Conservation (phyloP, 345 rosid species). For the Crucihimalaya himalaica region DNA sequence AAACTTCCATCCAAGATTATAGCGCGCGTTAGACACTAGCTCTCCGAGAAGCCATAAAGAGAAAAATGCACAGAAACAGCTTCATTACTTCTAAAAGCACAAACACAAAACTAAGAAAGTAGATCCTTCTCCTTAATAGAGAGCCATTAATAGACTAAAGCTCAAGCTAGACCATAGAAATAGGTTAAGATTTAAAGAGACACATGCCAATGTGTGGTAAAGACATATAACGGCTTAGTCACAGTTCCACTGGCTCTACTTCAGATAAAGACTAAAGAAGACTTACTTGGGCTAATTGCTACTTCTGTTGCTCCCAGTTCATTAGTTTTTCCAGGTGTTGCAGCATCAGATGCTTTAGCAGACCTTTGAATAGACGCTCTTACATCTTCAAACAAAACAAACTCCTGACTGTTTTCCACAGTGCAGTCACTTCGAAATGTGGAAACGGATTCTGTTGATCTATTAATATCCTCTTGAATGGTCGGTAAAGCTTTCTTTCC, state of each 20-base stretch:
- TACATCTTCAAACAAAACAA: conserved; percentile 75
- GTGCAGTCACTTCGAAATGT: conserved; percentile 68
- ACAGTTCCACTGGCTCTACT: conserved; percentile 7
- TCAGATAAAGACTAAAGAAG: background rate
- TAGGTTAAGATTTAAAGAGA: background rate
- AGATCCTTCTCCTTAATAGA: background rate
- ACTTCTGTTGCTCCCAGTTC: conserved; percentile 15
- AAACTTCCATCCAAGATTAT: conserved; percentile 14
- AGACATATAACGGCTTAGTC: background rate
- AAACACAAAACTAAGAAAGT: conserved; percentile 8
- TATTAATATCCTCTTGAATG: conserved; percentile 69
- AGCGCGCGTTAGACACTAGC: conserved; percentile 13
- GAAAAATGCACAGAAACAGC: background rate
- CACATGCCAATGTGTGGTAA: background rate
- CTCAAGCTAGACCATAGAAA: conserved; percentile 7
- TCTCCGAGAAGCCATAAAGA: background rate
- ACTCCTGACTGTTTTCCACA: conserved; percentile 61
- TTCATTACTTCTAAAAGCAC: background rate
- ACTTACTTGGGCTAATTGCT: conserved; percentile 53
- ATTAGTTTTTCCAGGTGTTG: conserved; percentile 37
- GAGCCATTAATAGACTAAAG: background rate
- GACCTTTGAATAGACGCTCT: conserved; percentile 75
- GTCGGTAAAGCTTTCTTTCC: conserved; percentile 54
- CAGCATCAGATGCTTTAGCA: conserved; percentile 42
- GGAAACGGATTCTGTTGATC: conserved; percentile 79